A percentile compares a stretch with the other conserved stretches of the same genome.
These are phyloP conservation scores for Yueomyces sp. DNA, from an alignment of 805 yeast genomes.

Conservation along the genomic window DNA sequence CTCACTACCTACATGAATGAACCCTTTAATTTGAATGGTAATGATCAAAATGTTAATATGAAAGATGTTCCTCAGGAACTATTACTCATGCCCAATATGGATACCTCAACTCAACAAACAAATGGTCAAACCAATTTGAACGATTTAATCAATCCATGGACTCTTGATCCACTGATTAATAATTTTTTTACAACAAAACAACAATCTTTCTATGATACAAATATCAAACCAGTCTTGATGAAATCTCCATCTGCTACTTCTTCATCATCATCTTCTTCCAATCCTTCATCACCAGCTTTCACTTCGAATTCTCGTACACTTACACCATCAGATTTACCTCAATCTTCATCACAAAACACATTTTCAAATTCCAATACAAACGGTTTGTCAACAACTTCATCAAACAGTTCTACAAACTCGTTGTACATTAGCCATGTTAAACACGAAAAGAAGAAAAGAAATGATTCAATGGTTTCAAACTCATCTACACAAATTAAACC, in stretches of 20 bases:
- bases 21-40: background rate
- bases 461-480: background rate
- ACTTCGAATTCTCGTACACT: background rate
- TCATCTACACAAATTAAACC: background rate
- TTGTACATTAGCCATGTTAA: no score
- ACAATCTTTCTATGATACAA: slow-evolving; percentile 32
- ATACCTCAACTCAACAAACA: background rate
- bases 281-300: background rate
- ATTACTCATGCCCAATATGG: background rate
- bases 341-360: slow-evolving; percentile 25
- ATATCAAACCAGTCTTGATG: background rate
- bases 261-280: background rate
- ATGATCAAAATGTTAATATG: background rate
- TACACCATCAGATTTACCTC: background rate
- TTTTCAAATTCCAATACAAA: background rate
- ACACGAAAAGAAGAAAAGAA: no score
- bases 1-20: background rate
- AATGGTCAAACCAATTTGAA: background rate
- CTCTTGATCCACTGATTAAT: slow-evolving; percentile 33
- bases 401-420: background rate
- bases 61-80: background rate
- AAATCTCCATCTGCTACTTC: background rate
- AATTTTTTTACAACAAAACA: slow-evolving; percentile 52
- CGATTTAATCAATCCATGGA: background rate
- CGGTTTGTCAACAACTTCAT: slow-evolving; percentile 9